These are phyloP conservation scores for Vaccinium macrocarpon DNA, from an alignment of 148 eudicot species.

Conservation along the genomic window DNA sequence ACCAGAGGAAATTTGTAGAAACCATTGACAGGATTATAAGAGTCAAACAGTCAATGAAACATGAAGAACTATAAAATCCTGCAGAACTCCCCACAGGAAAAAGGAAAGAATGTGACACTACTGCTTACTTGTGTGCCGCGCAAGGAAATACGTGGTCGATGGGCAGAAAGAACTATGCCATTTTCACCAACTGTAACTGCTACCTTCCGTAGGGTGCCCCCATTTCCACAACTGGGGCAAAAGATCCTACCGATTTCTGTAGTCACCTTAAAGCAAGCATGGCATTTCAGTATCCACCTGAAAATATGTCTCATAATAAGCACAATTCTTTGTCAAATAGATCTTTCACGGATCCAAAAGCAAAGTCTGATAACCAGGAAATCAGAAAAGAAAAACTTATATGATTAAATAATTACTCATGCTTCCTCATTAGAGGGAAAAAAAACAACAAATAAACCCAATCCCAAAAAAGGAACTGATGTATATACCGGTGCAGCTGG, in stretches of 20 bases:
- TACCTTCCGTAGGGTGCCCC: constrained; percentile 92
- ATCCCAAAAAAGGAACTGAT: not conserved
- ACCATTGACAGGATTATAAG: not conserved
- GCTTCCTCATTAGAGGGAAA: not conserved
- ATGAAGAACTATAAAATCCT: not conserved
- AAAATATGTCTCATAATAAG: not conserved
- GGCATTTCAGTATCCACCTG: constrained; percentile 97
- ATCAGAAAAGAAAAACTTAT: not conserved
- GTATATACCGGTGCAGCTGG: constrained; percentile 75
- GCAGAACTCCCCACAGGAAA: not conserved
- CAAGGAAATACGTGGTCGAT: constrained; percentile 72
- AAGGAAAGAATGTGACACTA: not conserved
- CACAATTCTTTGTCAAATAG: not conserved
- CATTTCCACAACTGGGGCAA: constrained; percentile 94
- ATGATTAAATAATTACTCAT: not conserved
- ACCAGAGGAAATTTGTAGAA: not conserved
- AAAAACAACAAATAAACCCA: not conserved
- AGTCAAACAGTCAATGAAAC: not conserved
- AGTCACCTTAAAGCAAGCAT: constrained; percentile 88
- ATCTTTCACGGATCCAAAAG: not conserved
- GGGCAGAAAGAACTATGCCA: constrained; percentile 75
- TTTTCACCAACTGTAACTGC: constrained; percentile 94
- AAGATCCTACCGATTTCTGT: constrained; percentile 77
- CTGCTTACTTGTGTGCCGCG: constrained; percentile 75
- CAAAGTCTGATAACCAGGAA: not conserved